These are phyloP conservation scores for Fusarium palustre DNA, from an alignment of 2,329 filamentous ascomycete genomes.

Conservation along the genomic window DNA sequence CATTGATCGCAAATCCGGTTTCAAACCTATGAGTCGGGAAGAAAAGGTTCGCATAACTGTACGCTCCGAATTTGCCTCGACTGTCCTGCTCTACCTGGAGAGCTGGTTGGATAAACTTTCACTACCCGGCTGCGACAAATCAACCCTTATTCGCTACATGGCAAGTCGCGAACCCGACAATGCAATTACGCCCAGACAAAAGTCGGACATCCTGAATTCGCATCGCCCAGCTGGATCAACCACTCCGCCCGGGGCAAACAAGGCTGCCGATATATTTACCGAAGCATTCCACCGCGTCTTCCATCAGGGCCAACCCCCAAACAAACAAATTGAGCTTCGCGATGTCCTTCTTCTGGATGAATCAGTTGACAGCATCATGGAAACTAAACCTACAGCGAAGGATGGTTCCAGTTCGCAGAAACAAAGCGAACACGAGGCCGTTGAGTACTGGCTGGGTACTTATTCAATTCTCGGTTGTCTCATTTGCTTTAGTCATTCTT, in stretches of 20 bases:
- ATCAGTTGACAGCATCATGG: constrained; percentile 64
- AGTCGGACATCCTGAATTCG: constrained; percentile 62
- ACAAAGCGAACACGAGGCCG: constrained; percentile 54
- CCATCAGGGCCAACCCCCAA: constrained; percentile 48
- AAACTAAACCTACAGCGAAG: constrained; percentile 65
- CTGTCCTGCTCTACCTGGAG: constrained; percentile 65
- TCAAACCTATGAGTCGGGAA: constrained; percentile 64
- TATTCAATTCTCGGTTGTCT: constrained; percentile 68
- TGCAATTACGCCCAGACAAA: constrained; percentile 66
- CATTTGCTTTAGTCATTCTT: constrained; percentile 70
- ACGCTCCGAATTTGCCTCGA: constrained; percentile 64
- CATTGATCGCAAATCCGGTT: constrained; percentile 68
- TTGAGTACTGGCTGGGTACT: constrained; percentile 64
- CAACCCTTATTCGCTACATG: constrained; percentile 66
- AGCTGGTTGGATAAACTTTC: constrained; percentile 63
- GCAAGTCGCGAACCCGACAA: constrained; percentile 60
- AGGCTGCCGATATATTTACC: constrained; percentile 63
- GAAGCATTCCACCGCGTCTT: constrained; percentile 70
- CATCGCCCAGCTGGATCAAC: constrained; percentile 56
- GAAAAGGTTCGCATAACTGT: constrained; percentile 63
- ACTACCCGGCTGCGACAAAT: constrained; percentile 64
- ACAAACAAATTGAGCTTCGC: constrained; percentile 60
- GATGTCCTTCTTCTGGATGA: constrained; percentile 67
- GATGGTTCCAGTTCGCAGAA: constrained; percentile 53
- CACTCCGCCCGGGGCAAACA: constrained; percentile 57